Percentiles rank a stretch among this genome's conserved stretches.
Conservation (phyloP, 225 moss, liverwort and hornwort genomes). For the Takakia lepidozioides region DNA sequence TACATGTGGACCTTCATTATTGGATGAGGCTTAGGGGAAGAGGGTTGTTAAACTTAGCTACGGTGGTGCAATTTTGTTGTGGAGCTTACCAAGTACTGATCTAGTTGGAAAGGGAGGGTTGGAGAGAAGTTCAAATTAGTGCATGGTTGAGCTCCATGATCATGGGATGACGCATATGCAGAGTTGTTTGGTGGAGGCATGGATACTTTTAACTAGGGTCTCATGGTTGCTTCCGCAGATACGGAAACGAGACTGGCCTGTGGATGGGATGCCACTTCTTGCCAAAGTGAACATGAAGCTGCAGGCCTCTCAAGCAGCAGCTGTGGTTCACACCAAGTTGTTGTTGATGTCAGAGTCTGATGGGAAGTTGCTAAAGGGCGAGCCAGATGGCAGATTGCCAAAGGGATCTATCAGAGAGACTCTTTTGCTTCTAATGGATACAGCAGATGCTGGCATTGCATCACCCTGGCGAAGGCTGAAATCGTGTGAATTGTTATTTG, state of each 20-base stretch:
- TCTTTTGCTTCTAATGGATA: conserved; percentile 60
- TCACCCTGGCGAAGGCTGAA: conserved; percentile 79
- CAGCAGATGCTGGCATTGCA: conserved; percentile 62
- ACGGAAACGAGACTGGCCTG: conserved; percentile 74
- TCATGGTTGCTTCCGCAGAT: conserved; percentile 51
- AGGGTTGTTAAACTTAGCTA: too few species aligned
- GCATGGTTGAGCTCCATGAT: too few species aligned
- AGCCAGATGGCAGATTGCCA: conserved; percentile 21
- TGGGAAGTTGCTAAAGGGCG: conserved; percentile 28
- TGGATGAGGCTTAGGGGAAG: too few species aligned
- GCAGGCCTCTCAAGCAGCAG: conserved; percentile 67
- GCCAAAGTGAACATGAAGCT: conserved; percentile 61
- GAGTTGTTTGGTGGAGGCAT: too few species aligned
- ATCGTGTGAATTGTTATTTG: conserved; percentile 65
- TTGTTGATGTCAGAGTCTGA: conserved; percentile 35
- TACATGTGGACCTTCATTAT: too few species aligned
- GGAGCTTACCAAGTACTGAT: too few species aligned
- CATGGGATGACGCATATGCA: too few species aligned
- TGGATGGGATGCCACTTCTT: conserved; percentile 38
- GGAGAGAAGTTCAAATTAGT: too few species aligned
- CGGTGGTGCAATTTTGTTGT: too few species aligned
- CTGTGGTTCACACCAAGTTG: conserved; percentile 37
- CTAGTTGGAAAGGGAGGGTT: too few species aligned
- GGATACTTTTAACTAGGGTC: too few species aligned
- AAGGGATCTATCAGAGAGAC: conserved; percentile 44